A percentile compares a stretch with the other conserved stretches of the same genome.
phyloP scores from a whole-genome alignment of 164 flowering plant genomes.

The Vitis cinerea region DNA sequence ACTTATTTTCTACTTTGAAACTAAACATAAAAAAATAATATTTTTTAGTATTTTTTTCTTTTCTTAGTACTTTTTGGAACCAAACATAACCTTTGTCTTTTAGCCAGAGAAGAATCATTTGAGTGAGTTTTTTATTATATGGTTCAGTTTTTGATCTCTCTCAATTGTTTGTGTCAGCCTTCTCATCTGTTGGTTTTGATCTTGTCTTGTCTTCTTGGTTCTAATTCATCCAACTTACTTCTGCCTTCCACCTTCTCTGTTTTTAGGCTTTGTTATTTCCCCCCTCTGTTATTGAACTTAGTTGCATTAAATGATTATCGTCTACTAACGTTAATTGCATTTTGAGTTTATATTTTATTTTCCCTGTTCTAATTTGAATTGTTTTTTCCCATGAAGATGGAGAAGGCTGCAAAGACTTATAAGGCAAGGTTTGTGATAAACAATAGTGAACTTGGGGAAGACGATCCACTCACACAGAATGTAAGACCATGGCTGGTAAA shows the following conservation, averaged over 20 bases:
- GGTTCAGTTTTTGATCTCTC: too few species aligned
- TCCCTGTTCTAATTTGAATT: slow-evolving; percentile 5
- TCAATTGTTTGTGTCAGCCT: too few species aligned
- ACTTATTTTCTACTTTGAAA: too few species aligned
- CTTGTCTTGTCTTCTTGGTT: background rate
- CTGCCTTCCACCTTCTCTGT: background rate
- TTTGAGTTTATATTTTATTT: background rate
- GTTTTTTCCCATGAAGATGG: slow-evolving; percentile 51
- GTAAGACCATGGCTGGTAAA: slow-evolving; percentile 30
- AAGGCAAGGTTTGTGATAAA: slow-evolving; percentile 54
- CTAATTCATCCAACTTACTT: background rate
- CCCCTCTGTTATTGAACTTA: background rate
- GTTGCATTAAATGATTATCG: background rate
- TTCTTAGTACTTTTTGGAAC: too few species aligned
- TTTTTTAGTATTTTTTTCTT: too few species aligned
- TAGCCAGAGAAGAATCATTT: too few species aligned
- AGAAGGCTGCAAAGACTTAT: slow-evolving; percentile 39
- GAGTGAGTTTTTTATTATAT: too few species aligned
- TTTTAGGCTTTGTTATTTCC: background rate
- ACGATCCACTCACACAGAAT: slow-evolving; percentile 61
- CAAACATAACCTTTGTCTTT: too few species aligned
- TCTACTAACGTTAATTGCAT: background rate
- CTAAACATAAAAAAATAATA: too few species aligned
- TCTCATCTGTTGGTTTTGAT: too few species aligned
- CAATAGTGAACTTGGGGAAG: slow-evolving; percentile 61